Percentiles rank a stretch among this genome's conserved stretches.
Evolutionary conservation across 2,329 filamentous ascomycete species (phyloP).

Genomic region (Exserohilum turcica): DNA sequence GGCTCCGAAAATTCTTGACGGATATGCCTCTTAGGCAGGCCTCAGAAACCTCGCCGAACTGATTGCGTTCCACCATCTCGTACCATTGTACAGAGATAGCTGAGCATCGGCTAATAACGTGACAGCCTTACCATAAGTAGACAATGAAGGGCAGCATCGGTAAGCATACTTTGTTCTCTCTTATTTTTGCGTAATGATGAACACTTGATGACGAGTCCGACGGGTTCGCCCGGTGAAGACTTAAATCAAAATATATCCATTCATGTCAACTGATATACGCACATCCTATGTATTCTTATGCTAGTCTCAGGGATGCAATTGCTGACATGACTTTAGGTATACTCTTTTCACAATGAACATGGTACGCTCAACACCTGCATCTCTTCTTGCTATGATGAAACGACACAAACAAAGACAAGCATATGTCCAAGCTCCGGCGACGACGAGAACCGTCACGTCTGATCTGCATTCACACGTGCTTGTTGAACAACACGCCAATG

Average conservation of each 20-base stretch:
- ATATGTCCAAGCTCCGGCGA: slow-evolving; percentile 85
- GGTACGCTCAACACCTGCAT: slow-evolving; percentile 25
- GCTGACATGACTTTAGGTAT: slow-evolving; percentile 11
- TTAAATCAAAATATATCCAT: slow-evolving; percentile 66
- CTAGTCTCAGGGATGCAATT: slow-evolving; percentile 4
- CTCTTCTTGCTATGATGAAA: slow-evolving; percentile 70
- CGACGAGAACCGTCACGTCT: slow-evolving; percentile 53
- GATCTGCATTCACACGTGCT: slow-evolving; percentile 26
- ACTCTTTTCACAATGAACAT: slow-evolving; percentile 12
- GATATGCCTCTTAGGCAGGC: slow-evolving; percentile 91
- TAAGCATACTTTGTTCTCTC: slow-evolving; percentile 24
- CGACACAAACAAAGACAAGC: slow-evolving; percentile 85
- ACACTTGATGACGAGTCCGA: slow-evolving; percentile 77
- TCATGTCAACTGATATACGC: slow-evolving; percentile 61
- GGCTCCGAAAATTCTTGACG: slow-evolving; percentile 88
- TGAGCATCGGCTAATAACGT: slow-evolving; percentile 16
- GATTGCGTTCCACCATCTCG: slow-evolving; percentile 54
- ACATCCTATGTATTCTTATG: background rate
- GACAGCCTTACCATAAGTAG: background rate
- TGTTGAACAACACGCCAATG: background rate
- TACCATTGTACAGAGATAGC: background rate
- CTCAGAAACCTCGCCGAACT: slow-evolving; percentile 99
- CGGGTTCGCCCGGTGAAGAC: slow-evolving; percentile 71
- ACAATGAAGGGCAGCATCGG: background rate
- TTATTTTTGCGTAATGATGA: slow-evolving; percentile 51